A percentile compares a stretch with the other conserved stretches of the same genome.
phyloP scores from a whole-genome alignment of 495 filamentous ascomycete species.

The Penicillium simplicissimum region DNA sequence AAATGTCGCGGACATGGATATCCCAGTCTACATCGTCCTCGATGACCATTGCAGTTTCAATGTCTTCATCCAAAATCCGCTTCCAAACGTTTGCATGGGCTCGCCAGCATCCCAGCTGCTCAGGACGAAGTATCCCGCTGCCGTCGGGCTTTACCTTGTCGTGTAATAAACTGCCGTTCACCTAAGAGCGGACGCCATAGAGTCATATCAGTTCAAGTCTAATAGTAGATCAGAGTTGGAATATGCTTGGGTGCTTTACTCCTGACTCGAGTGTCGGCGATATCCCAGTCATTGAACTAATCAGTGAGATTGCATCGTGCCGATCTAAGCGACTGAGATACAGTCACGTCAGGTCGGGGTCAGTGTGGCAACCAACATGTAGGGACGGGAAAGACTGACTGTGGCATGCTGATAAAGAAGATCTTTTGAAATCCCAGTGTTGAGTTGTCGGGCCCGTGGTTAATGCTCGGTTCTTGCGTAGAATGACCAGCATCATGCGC shows the following conservation, averaged over 20 bases:
- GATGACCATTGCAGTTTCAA: conserved; percentile 3
- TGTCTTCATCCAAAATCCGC: conserved; percentile 3
- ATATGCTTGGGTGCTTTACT: not conserved
- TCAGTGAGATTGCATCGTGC: not conserved
- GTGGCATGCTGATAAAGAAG: not conserved
- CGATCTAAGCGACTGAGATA: not conserved
- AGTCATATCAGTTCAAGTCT: not conserved
- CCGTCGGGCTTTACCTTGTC: conserved; percentile 3
- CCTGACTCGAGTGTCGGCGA: not conserved
- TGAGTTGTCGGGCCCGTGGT: not conserved
- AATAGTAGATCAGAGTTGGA: not conserved
- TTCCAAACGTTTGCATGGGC: conserved; percentile 12
- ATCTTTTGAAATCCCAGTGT: conserved; percentile 5
- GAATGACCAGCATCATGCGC: too few relatives aligned
- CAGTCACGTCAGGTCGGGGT: not conserved
- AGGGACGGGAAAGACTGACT: not conserved
- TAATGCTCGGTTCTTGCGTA: not conserved
- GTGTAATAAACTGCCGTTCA: conserved; percentile 2
- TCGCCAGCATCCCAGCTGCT: conserved; percentile 9
- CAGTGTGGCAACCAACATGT: not conserved
- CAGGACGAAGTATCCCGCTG: conserved; percentile 2
- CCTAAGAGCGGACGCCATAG: not conserved
- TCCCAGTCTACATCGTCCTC: conserved; percentile 3
- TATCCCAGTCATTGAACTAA: conserved; percentile 1
- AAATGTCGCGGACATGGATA: not conserved